Conservation (phyloP, 768 basidiomycete genomes). For the Jaapia argillacea region DNA sequence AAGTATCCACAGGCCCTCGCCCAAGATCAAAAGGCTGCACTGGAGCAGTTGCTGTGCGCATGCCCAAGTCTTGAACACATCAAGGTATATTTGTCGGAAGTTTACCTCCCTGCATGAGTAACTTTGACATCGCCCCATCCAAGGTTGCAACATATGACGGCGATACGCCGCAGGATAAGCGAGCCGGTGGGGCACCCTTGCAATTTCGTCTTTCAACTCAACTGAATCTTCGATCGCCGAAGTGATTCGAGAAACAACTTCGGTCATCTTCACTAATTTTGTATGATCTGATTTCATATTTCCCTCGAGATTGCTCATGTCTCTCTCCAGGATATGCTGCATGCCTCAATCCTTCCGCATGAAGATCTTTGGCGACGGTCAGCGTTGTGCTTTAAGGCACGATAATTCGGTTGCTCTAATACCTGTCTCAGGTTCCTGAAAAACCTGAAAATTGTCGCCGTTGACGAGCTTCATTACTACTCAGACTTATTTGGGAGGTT, state of each 20-base stretch:
- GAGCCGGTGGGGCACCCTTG: slow-evolving; percentile 34
- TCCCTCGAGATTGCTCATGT: not conserved
- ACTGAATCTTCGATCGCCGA: no score
- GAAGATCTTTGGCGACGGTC: slow-evolving; percentile 79
- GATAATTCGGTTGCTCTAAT: slow-evolving; percentile 4
- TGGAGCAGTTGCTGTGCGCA: slow-evolving; percentile 54
- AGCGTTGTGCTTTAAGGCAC: slow-evolving; percentile 6
- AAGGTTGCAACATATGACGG: slow-evolving; percentile 80
- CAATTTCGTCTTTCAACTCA: no score
- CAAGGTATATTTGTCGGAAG: slow-evolving; percentile 24
- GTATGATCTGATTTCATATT: slow-evolving; percentile 25
- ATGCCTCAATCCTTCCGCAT: slow-evolving; percentile 74
- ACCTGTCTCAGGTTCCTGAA: slow-evolving; percentile 50
- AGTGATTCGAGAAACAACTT: slow-evolving; percentile 66
- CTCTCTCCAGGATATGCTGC: slow-evolving; percentile 62
- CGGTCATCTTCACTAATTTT: slow-evolving; percentile 86
- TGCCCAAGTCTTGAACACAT: slow-evolving; percentile 56
- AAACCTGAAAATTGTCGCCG: slow-evolving; percentile 66
- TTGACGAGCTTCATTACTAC: slow-evolving; percentile 88
- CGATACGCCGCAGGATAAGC: slow-evolving; percentile 66
- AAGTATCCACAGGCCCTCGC: slow-evolving; percentile 56
- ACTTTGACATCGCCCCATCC: not conserved
- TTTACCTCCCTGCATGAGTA: not conserved
- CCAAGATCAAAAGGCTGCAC: slow-evolving; percentile 71
- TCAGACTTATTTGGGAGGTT: slow-evolving; percentile 73